Evolutionary conservation across 306 rosid genomes (phyloP).

Genomic region (Canavalia ensiformis): DNA sequence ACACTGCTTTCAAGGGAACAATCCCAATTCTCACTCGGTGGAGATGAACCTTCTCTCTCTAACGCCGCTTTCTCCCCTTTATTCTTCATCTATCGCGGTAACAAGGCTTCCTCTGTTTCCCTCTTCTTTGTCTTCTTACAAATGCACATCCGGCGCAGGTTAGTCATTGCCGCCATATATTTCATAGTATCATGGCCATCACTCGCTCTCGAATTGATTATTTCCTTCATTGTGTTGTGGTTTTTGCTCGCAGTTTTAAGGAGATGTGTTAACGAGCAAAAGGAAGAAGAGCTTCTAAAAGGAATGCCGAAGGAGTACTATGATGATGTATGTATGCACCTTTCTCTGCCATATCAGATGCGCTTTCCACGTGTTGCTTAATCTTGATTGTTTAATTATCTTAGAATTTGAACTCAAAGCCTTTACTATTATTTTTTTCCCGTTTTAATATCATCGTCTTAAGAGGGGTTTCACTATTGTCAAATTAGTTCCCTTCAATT

Average conservation of each 20-base stretch:
- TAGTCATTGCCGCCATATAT: slow-evolving; percentile 24
- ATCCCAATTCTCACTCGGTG: not conserved
- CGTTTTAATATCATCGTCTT: not conserved
- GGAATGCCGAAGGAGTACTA: slow-evolving; percentile 94
- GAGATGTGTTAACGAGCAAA: slow-evolving; percentile 62
- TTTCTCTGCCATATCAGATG: not conserved
- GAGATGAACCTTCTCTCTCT: slow-evolving; percentile 47
- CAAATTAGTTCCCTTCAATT: too few relatives aligned
- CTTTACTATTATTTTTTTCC: not conserved
- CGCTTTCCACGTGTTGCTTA: too few relatives aligned
- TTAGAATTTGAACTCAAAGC: not conserved
- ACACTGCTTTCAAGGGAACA: not conserved
- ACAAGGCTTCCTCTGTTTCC: slow-evolving; percentile 33
- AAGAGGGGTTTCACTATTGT: not conserved
- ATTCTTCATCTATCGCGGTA: slow-evolving; percentile 17
- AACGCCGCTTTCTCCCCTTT: slow-evolving; percentile 40
- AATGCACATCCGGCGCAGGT: slow-evolving; percentile 59
- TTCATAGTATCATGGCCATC: not conserved
- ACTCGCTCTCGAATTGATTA: slow-evolving; percentile 29
- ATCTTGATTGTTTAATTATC: not conserved
- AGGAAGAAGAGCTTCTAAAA: slow-evolving; percentile 71
- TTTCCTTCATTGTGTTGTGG: slow-evolving; percentile 27
- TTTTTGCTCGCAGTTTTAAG: slow-evolving; percentile 58
- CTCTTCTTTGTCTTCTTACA: slow-evolving; percentile 22
- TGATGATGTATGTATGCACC: slow-evolving; percentile 75